Base-by-base conservation (phyloP, 768 basidiomycete species). In the Russula griseocarnosa region DNA sequence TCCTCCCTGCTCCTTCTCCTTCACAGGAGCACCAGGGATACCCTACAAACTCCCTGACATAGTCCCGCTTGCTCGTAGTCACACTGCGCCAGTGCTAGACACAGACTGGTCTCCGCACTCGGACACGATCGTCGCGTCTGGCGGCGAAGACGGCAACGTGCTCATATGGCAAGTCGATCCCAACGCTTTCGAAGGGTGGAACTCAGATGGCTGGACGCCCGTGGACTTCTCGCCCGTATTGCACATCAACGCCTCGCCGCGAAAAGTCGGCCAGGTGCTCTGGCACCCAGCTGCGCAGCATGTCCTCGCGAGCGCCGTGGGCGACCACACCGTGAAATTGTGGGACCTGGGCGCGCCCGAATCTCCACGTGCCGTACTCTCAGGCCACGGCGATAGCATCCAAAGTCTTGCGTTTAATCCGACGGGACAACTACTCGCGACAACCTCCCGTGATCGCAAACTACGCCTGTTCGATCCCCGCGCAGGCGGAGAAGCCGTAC, bases 61-160 rank as follows among this genome's bases (percentile, higher is more conserved):
- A 66, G 80, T 98, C 46, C 97, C 97, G 1, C 83, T 98, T 60
- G 93, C 92, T 20, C 87, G 96, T 60, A 90, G 88, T 34, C 89
- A 92, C 74, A 86, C 87, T 1, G 89, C 86, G 2, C 79, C 90
- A 28, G 90, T 93, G 34, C 88, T 98, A 42, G 96, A 98, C 76
- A 98, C 96, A 0, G 92, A 90, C 71, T 98, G 94, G 94, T 92
- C 90, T 0, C 95, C 94, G 0, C 93, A 96, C 74, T 87, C 94
- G 71, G 96, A 98, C 76, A 79, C 83, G 7, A 79, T 96, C 70
- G 90, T 97, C 69, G 96, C 90, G 38, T 38, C 38, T 14, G 5
- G 38, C 14, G 38, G 38, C 13, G 96, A 99, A 74, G 97, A 99
- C 73, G 94, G 95, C 49, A 94, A 95, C 71, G 82, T 90, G 68